phyloP scores from a whole-genome alignment of 495 filamentous ascomycete genomes.

The Aspergillus leporis region DNA sequence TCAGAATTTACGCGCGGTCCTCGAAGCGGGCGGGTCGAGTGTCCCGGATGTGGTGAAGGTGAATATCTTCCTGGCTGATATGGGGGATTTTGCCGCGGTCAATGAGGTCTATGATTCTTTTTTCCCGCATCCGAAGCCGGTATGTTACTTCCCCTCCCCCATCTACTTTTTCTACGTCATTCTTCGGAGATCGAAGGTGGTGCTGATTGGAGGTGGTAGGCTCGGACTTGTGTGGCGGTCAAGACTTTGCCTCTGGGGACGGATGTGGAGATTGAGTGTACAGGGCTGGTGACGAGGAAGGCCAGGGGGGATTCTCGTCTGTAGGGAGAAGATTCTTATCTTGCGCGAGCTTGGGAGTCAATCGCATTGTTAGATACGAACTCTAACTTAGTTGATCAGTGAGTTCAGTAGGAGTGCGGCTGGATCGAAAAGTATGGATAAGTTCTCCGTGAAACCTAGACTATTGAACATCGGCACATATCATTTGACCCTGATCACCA shows the following conservation, averaged over 20 bases:
- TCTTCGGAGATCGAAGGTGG: neutral
- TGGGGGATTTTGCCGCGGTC: slow-evolving; percentile 68
- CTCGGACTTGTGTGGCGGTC: slow-evolving; percentile 67
- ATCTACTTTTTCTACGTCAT: neutral
- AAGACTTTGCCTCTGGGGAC: slow-evolving; percentile 62
- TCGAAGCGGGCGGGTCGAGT: slow-evolving; percentile 62
- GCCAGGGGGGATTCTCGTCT: slow-evolving; percentile 12
- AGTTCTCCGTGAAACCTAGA: too few species aligned
- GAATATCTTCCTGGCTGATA: slow-evolving; percentile 68
- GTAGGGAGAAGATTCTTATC: slow-evolving; percentile 2
- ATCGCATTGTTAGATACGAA: neutral
- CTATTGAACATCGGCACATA: too few species aligned
- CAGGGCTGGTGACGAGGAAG: slow-evolving; percentile 23
- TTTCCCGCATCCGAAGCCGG: slow-evolving; percentile 56
- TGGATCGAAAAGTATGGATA: too few species aligned
- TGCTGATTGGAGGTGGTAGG: slow-evolving; percentile 25
- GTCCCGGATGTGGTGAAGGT: slow-evolving; percentile 67
- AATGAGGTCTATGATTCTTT: slow-evolving; percentile 59
- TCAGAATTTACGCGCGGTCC: slow-evolving; percentile 63
- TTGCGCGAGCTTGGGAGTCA: neutral
- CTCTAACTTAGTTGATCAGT: neutral
- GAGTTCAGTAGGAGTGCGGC: too few species aligned
- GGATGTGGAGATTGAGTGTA: slow-evolving; percentile 73
- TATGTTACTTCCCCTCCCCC: slow-evolving; percentile 22
- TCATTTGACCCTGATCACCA: too few species aligned